Evolutionary conservation across 495 filamentous ascomycete species (phyloP).

Genomic region (Stereocaulon alpinum): DNA sequence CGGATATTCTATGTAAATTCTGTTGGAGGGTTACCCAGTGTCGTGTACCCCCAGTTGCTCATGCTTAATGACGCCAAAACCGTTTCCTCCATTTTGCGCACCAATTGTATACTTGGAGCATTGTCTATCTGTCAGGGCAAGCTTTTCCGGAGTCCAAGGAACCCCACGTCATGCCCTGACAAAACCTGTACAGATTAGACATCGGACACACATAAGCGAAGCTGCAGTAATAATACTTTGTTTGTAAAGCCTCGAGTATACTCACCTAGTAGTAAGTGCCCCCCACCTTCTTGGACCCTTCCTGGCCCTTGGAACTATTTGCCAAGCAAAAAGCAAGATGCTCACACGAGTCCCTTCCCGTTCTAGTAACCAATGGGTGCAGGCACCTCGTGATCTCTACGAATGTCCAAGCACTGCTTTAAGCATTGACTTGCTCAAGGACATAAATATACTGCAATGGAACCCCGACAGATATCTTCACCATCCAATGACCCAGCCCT

Average conservation of each 20-base stretch:
- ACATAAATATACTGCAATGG: neutral
- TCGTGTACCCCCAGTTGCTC: too few relatives aligned
- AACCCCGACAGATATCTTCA: neutral
- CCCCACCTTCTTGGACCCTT: neutral
- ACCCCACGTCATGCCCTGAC: neutral
- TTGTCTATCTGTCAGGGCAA: too few relatives aligned
- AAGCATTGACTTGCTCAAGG: neutral
- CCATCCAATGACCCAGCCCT: neutral
- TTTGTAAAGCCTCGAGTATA: neutral
- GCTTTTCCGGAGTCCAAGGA: too few relatives aligned
- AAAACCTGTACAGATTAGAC: neutral
- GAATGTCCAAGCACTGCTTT: too few relatives aligned
- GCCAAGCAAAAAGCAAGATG: neutral
- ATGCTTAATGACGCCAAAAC: too few relatives aligned
- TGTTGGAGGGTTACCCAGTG: too few relatives aligned
- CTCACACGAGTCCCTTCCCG: conserved; percentile 7
- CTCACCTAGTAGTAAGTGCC: neutral
- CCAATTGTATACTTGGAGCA: too few relatives aligned
- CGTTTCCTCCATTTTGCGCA: too few relatives aligned
- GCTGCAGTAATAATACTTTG: neutral
- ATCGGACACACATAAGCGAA: neutral
- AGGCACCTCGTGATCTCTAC: neutral
- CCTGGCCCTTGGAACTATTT: neutral
- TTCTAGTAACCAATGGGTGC: neutral
- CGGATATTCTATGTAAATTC: too few relatives aligned